Conservation (phyloP, 2,329 filamentous ascomycete genomes). For the Myriosclerotinia scirpicola region DNA sequence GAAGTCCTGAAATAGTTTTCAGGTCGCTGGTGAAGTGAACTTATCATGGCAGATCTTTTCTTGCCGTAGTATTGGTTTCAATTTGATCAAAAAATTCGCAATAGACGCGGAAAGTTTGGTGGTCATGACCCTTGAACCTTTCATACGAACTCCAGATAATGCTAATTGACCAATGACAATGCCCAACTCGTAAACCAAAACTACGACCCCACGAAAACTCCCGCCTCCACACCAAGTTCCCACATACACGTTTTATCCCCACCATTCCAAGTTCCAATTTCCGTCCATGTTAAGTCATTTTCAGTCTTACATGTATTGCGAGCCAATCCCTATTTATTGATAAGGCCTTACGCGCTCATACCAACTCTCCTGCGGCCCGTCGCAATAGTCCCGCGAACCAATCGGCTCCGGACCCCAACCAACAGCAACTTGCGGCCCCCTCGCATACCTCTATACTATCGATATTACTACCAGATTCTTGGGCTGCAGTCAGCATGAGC, state of each 20-base stretch:
- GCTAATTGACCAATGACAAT: neutral
- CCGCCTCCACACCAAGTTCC: slow-evolving; percentile 4
- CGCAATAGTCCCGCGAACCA: slow-evolving; percentile 14
- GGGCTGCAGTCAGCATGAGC: slow-evolving; percentile 32
- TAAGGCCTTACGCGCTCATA: slow-evolving; percentile 6
- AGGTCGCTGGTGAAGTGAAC: neutral
- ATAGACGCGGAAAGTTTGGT: neutral
- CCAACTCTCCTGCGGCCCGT: slow-evolving; percentile 19
- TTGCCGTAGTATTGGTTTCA: neutral
- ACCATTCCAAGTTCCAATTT: neutral
- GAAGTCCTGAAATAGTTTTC: neutral
- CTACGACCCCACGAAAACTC: slow-evolving; percentile 5
- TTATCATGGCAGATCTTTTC: neutral
- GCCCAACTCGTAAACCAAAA: slow-evolving; percentile 5
- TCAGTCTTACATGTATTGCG: neutral
- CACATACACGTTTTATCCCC: neutral
- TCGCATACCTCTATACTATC: slow-evolving; percentile 34
- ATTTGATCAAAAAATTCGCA: neutral
- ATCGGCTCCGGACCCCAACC: slow-evolving; percentile 23
- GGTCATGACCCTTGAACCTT: neutral
- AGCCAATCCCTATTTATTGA: neutral
- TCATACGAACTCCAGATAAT: neutral
- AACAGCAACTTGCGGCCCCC: slow-evolving; percentile 27
- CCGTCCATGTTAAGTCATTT: neutral
- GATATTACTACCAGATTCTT: slow-evolving; percentile 30